Evolutionary conservation across 1,284 basidiomycete species (phyloP).

Genomic region (Moesziomyces sp.): DNA sequence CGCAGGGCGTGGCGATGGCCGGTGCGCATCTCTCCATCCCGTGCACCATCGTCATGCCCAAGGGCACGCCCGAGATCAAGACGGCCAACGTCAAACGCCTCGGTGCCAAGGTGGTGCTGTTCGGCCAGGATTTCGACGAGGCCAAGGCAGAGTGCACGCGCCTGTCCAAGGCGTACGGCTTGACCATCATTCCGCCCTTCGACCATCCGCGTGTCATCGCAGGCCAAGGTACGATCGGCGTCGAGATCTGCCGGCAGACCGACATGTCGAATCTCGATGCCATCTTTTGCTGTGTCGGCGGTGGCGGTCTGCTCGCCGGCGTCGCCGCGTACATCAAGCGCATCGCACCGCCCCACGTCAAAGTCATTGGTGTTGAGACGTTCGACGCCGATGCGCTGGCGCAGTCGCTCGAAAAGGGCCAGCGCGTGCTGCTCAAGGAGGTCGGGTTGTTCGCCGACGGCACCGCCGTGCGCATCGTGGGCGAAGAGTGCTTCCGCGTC

Average conservation of each 20-base stretch:
- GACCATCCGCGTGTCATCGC: constrained; percentile 97
- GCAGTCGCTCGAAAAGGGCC: constrained; percentile 74
- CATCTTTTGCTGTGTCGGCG: constrained; percentile 90
- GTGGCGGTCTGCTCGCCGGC: constrained; percentile 90
- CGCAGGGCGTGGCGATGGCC: constrained; percentile 96
- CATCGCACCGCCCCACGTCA: constrained; percentile 84
- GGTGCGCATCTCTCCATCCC: constrained; percentile 86
- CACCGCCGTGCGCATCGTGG: constrained; percentile 97
- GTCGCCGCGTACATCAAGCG: constrained; percentile 92
- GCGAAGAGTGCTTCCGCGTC: constrained; percentile 92
- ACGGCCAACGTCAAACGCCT: constrained; percentile 90
- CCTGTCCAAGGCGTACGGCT: constrained; percentile 79
- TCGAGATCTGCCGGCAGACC: constrained; percentile 77
- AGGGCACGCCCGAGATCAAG: constrained; percentile 95
- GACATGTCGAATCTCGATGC: constrained; percentile 74
- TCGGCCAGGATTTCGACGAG: constrained; percentile 93
- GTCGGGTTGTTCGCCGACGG: constrained; percentile 98
- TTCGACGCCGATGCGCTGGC: constrained; percentile 93
- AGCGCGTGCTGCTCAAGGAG: constrained; percentile 84
- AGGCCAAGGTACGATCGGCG: constrained; percentile 93
- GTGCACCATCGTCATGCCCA: constrained; percentile 98
- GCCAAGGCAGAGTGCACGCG: constrained; percentile 94
- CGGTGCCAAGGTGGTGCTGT: constrained; percentile 91
- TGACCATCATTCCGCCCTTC: constrained; percentile 95
- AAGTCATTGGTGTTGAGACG: constrained; percentile 93